These are phyloP conservation scores for Lippia alba DNA, from an alignment of 305 asterid species.

Conservation along the genomic window DNA sequence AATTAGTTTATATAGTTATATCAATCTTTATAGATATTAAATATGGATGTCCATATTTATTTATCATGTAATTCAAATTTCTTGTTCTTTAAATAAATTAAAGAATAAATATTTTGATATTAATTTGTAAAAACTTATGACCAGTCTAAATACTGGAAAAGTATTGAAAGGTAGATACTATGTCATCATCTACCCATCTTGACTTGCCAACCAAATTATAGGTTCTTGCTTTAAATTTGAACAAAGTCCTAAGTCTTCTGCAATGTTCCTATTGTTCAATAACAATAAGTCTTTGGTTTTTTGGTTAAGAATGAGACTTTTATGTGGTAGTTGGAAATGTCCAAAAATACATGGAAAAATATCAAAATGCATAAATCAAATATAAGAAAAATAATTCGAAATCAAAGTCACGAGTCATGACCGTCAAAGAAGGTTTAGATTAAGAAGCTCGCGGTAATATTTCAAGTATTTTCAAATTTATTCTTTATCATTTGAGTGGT, in stretches of 20 bases:
- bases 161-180: conserved; percentile 21
- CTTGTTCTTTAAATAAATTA: no score
- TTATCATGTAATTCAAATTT: background rate
- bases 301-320: no score
- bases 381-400: background rate
- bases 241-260: conserved; percentile 24
- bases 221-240: conserved; percentile 33
- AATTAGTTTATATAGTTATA: no score
- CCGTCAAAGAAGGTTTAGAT: no score
- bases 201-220: conserved; percentile 34
- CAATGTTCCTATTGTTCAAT: conserved; percentile 10
- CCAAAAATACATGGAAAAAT: background rate
- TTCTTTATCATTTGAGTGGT: no score
- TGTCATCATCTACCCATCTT: conserved; percentile 32
- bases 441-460: no score
- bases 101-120: no score
- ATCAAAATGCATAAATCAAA: background rate
- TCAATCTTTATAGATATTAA: no score
- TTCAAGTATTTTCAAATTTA: no score
- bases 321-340: background rate
- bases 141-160: background rate
- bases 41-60: no score
- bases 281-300: conserved; percentile 5
- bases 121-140: background rate
- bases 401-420: background rate